Percentiles rank a stretch among this genome's conserved stretches.
Conservation (phyloP, 2,329 filamentous ascomycete genomes). For the Hymenotorrendiella dingleyae region DNA sequence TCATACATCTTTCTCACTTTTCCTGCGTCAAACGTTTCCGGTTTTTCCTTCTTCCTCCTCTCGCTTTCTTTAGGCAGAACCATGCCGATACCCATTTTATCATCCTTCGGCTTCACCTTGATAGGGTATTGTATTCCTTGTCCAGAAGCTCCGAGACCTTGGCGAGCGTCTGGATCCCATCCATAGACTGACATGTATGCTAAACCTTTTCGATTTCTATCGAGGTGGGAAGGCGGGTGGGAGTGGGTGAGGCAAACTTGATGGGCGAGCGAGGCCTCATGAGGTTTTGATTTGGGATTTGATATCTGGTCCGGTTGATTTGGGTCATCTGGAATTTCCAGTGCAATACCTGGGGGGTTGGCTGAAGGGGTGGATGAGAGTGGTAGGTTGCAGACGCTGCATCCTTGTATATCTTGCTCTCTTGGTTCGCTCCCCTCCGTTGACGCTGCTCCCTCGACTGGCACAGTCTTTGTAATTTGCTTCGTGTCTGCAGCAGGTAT, state of each 20-base stretch:
- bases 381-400: constrained; percentile 57
- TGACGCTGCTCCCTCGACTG: not conserved
- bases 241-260: constrained; percentile 65
- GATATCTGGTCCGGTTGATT: not conserved
- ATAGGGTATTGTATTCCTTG: constrained; percentile 70
- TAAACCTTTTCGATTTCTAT: constrained; percentile 65
- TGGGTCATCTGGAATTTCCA: not conserved
- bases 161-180: constrained; percentile 68
- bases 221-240: constrained; percentile 65
- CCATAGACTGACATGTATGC: constrained; percentile 60
- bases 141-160: constrained; percentile 64
- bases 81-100: constrained; percentile 68
- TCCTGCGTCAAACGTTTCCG: constrained; percentile 60
- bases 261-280: constrained; percentile 62
- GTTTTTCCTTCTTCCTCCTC: constrained; percentile 36
- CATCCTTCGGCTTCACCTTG: constrained; percentile 62
- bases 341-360: not conserved
- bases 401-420: constrained; percentile 30
- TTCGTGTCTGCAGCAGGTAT: constrained; percentile 31
- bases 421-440: not conserved
- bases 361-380: constrained; percentile 38
- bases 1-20: constrained; percentile 56
- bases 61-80: constrained; percentile 33
- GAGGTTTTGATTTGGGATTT: constrained; percentile 31
- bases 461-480: too few relatives aligned